Conservation (phyloP, 441 rosid genomes). For the Populus hybrid region DNA sequence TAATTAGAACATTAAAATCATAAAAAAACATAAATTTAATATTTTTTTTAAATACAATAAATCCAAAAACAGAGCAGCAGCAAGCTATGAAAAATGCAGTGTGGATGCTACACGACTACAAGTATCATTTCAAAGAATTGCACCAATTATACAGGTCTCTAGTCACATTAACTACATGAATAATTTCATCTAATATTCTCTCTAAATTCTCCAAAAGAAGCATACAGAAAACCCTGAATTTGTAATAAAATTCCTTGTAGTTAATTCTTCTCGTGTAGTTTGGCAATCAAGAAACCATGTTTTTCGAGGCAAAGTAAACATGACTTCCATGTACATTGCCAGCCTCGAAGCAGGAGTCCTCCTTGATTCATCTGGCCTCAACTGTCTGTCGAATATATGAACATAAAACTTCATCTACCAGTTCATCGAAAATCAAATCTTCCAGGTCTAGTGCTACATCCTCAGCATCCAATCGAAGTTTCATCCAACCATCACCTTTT, state of each 20-base stretch:
- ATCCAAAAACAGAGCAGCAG: too few relatives aligned
- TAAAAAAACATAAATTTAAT: too few relatives aligned
- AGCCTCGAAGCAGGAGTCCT: background rate
- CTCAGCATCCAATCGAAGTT: slow-evolving; percentile 48
- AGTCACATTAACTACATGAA: background rate
- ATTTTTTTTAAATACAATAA: too few relatives aligned
- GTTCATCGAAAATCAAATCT: slow-evolving; percentile 61
- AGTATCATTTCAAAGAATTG: background rate
- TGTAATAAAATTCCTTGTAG: background rate
- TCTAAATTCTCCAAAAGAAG: background rate
- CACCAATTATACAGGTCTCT: background rate
- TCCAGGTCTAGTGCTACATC: slow-evolving; percentile 70
- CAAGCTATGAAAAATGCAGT: background rate
- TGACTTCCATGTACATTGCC: background rate
- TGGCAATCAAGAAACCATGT: slow-evolving; percentile 2
- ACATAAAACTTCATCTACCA: slow-evolving; percentile 46
- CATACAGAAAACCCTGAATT: background rate
- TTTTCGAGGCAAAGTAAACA: background rate
- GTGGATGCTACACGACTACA: background rate
- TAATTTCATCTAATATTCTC: background rate
- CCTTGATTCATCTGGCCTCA: background rate
- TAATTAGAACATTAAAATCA: too few relatives aligned
- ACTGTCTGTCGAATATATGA: background rate
- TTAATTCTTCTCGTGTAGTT: background rate
- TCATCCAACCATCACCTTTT: slow-evolving; percentile 64